Conservation (phyloP, 805 yeast species). For the Blastobotrys robertii region DNA sequence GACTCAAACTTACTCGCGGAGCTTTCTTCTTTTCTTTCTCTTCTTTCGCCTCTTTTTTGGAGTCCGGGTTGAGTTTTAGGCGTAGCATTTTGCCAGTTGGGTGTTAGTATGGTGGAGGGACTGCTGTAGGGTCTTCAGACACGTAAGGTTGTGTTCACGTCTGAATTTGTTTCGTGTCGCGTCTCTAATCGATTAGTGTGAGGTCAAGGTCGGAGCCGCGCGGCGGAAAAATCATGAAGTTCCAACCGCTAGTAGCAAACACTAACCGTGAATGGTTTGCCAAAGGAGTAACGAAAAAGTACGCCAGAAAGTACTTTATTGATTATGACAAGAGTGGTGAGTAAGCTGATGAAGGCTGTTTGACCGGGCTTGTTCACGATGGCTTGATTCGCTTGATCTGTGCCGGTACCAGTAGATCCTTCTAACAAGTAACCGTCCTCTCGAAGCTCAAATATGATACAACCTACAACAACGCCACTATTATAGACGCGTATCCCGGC, state of each 20-base stretch:
- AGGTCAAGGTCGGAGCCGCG: too few relatives aligned
- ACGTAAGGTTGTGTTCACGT: background rate
- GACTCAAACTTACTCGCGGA: conserved; percentile 6
- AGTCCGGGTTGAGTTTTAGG: conserved; percentile 19
- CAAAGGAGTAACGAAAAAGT: conserved; percentile 10
- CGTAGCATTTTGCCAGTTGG: conserved; percentile 17
- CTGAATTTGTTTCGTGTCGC: background rate
- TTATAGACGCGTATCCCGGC: conserved; percentile 31
- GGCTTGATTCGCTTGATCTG: too few relatives aligned
- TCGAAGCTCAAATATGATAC: background rate
- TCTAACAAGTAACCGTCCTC: too few relatives aligned
- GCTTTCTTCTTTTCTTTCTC: conserved; percentile 3
- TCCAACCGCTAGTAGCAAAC: too few relatives aligned
- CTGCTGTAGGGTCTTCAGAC: too few relatives aligned
- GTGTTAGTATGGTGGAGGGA: too few relatives aligned
- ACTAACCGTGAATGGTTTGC: too few relatives aligned
- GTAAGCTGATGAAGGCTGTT: conserved; percentile 1
- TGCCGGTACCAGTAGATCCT: too few relatives aligned
- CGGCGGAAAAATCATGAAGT: too few relatives aligned
- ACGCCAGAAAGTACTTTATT: conserved; percentile 20
- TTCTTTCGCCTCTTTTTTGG: conserved; percentile 3
- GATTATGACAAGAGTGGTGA: conserved; percentile 19
- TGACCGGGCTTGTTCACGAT: too few relatives aligned
- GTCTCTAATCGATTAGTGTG: too few relatives aligned
- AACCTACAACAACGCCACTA: conserved; percentile 6